Conservation (phyloP, 2,329 filamentous ascomycete species). For the Thelonectria olida region DNA sequence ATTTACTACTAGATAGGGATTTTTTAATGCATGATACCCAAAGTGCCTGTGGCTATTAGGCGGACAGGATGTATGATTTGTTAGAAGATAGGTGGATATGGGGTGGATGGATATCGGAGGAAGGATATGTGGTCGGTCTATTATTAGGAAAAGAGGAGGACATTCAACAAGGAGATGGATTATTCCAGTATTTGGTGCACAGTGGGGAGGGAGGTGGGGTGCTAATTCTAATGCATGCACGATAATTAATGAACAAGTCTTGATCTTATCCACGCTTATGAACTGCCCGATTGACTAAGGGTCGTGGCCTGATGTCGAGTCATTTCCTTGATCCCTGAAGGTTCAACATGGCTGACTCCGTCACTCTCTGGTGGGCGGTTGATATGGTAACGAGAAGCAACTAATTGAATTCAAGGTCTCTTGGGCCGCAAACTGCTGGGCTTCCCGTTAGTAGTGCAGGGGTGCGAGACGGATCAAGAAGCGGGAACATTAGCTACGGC, state of each 20-base stretch:
- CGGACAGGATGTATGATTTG: slow-evolving; percentile 33
- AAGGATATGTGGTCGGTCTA: neutral
- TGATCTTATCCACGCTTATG: neutral
- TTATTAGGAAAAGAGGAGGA: neutral
- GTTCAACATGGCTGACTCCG: too few species aligned
- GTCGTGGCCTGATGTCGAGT: neutral
- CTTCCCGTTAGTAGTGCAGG: neutral
- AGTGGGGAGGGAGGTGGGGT: neutral
- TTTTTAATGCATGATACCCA: slow-evolving; percentile 39
- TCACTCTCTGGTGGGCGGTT: slow-evolving; percentile 24
- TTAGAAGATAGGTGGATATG: slow-evolving; percentile 1
- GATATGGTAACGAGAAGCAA: slow-evolving; percentile 32
- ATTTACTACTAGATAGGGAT: slow-evolving; percentile 50
- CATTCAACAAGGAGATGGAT: neutral
- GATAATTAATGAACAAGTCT: neutral
- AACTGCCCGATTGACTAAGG: neutral
- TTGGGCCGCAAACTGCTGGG: neutral
- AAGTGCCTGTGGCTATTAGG: slow-evolving; percentile 34
- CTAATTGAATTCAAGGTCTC: slow-evolving; percentile 1
- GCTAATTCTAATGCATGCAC: slow-evolving; percentile 30
- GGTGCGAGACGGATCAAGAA: neutral
- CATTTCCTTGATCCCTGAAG: neutral
- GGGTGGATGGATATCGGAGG: neutral
- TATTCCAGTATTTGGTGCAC: neutral
- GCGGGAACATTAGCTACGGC: neutral